Evolutionary conservation across 140 eudicot species (phyloP).

Genomic region (Senecio squalidus): DNA sequence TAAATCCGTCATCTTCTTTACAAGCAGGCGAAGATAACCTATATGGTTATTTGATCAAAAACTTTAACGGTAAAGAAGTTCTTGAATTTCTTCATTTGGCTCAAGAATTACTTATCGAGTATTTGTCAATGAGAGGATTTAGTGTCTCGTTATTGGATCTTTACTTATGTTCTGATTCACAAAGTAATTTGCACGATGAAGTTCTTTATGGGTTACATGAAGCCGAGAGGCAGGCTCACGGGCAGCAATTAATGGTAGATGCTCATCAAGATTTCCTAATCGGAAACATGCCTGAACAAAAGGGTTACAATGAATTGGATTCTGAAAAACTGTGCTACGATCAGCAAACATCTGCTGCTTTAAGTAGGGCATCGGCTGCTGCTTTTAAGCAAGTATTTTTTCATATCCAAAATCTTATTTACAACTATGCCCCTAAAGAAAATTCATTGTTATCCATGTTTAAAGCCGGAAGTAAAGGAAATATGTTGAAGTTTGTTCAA

Average conservation of each 20-base stretch:
- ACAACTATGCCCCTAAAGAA: conserved; percentile 41
- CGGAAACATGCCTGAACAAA: conserved; percentile 28
- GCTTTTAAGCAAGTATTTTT: conserved; percentile 66
- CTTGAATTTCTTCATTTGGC: conserved; percentile 60
- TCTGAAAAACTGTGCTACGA: conserved; percentile 25
- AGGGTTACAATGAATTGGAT: conserved; percentile 14
- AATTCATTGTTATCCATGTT: conserved; percentile 74
- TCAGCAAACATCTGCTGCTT: conserved; percentile 65
- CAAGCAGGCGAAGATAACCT: conserved; percentile 53
- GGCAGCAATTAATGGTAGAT: conserved; percentile 58
- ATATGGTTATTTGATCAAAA: conserved; percentile 38
- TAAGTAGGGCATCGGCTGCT: conserved; percentile 54
- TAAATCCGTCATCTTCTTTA: conserved; percentile 59
- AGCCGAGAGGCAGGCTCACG: conserved; percentile 57
- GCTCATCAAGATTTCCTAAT: conserved; percentile 41
- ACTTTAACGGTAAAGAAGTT: conserved; percentile 32
- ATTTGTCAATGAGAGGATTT: conserved; percentile 78
- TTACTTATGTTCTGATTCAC: conserved; percentile 59
- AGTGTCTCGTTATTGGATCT: conserved; percentile 84
- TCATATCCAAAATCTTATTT: conserved; percentile 64
- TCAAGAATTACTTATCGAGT: conserved; percentile 77
- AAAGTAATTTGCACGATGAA: conserved; percentile 57
- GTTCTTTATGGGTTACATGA: conserved; percentile 62
- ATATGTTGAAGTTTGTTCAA: conserved; percentile 55
- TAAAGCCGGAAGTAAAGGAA: conserved; percentile 93